These are phyloP conservation scores for Trichoderma sp. DNA, from an alignment of 2,329 filamentous ascomycete species.

Conservation along the genomic window DNA sequence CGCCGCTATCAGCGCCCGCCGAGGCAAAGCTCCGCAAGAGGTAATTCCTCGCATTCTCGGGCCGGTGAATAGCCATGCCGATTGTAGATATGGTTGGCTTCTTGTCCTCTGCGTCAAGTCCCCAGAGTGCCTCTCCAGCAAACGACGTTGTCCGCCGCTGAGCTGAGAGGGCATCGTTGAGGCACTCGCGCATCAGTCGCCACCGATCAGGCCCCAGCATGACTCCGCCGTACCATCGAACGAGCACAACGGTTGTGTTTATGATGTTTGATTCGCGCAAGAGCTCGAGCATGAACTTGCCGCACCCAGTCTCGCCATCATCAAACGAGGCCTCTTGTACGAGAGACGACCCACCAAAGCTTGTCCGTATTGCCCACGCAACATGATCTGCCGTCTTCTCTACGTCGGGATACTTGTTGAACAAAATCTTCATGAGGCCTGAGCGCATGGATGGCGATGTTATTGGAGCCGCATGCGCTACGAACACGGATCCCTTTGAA, in stretches of 20 bases:
- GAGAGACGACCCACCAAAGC: conserved; percentile 41
- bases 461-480: conserved; percentile 51
- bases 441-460: conserved; percentile 45
- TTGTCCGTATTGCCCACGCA: conserved; percentile 50
- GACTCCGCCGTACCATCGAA: conserved; percentile 63
- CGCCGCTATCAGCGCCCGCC: conserved; percentile 25
- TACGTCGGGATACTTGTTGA: conserved; percentile 51
- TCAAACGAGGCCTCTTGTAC: conserved; percentile 56
- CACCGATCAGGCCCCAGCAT: conserved; percentile 64
- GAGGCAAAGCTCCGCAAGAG: conserved; percentile 61
- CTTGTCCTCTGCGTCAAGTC: conserved; percentile 56
- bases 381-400: conserved; percentile 57
- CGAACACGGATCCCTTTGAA: conserved; percentile 57
- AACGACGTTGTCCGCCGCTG: conserved; percentile 42
- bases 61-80: conserved; percentile 71
- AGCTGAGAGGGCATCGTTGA: conserved; percentile 55
- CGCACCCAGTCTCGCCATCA: conserved; percentile 63
- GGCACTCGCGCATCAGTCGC: conserved; percentile 61
- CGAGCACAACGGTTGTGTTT: conserved; percentile 59
- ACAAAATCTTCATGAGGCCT: conserved; percentile 48
- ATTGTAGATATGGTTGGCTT: conserved; percentile 41
- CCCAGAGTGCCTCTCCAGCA: conserved; percentile 60
- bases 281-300: conserved; percentile 56
- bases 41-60: conserved; percentile 66
- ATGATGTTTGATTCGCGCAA: conserved; percentile 53